A percentile compares a stretch with the other conserved stretches of the same genome.
These are phyloP conservation scores for Paraphoma sp. DNA, from an alignment of 2,329 filamentous ascomycete species.

Conservation along the genomic window DNA sequence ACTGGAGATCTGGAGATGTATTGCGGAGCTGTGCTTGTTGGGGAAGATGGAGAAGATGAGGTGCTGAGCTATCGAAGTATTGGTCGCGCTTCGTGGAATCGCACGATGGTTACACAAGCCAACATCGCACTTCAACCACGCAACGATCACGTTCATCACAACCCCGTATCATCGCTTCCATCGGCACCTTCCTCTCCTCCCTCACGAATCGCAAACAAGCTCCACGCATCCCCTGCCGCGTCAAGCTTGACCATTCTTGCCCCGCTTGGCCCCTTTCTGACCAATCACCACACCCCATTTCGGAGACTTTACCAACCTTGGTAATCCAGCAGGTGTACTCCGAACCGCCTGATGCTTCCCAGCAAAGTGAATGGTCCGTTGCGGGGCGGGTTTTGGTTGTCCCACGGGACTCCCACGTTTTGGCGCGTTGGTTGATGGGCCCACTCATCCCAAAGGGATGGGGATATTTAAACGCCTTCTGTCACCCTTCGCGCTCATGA, in stretches of 20 bases:
- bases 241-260: conserved; percentile 24
- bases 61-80: too few relatives aligned
- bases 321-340: conserved; percentile 20
- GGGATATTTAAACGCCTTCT: conserved; percentile 17
- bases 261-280: conserved; percentile 11
- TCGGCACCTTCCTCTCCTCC: conserved; percentile 8
- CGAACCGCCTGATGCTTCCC: conserved; percentile 13
- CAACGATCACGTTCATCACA: background rate
- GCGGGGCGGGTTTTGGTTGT: conserved; percentile 11
- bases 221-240: conserved; percentile 19
- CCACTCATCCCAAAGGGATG: conserved; percentile 5
- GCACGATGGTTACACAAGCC: too few relatives aligned
- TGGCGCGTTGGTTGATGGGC: background rate
- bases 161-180: background rate
- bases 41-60: too few relatives aligned
- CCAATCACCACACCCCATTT: conserved; percentile 17
- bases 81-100: too few relatives aligned
- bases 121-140: background rate
- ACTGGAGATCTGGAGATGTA: conserved; percentile 1
- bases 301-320: conserved; percentile 26
- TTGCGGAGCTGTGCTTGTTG: too few relatives aligned
- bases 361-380: conserved; percentile 19
- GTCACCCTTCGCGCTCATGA: background rate
- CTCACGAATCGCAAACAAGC: conserved; percentile 24
- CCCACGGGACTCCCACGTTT: conserved; percentile 17